Evolutionary conservation across 805 yeast genomes (phyloP), one percentile per base, ranked within the genome.

Genomic region (Kodamaea sagamina): DNA sequence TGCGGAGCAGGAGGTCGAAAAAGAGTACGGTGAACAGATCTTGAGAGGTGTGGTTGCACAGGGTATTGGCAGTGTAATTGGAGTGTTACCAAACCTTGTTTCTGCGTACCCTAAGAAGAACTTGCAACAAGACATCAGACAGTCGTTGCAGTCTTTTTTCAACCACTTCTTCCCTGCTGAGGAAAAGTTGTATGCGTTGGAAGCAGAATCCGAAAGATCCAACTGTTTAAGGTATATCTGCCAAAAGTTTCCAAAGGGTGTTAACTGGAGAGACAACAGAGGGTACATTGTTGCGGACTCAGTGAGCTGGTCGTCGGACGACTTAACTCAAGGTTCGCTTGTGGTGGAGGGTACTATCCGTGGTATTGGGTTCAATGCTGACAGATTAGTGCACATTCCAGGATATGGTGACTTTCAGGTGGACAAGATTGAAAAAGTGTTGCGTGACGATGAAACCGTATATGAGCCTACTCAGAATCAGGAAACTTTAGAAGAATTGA

Each of bases 251-350:
- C 99, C 99, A 19, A 83, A 82, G 57, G 79, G 87, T 1, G 72
- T 95, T 36, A 79, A 78, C 17, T 93, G 99, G 98, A 82, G 98
- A 67, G 97, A 92, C 54, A 67, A 82, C n/a, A 75, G 99, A 58
- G 92, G 96, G 6, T 93, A 89, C 67, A 41, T 93, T 41, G 75
- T 93, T 7, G 90, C 95, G 1, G 95, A 89, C 51, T 57, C 64
- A 3, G 72, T 86, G 0, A 52, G 61, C 16, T 77, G 77, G 71
- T 61, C 67, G 12, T 55, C 64, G 4, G 44, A 51, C 8, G 54
- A 57, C 22, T 43, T 50, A 43, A 28, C 55, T 51, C 43, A 68
- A 21, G 73, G 74, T 3, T 49, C 58, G 5, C 59, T 89, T 28
- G 77, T 78, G 5, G 76, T 93, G 5, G 84, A 82, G 58, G 99